Conservation (phyloP, 352 stramenopile genomes). For the Globisporangium carolinianum region DNA sequence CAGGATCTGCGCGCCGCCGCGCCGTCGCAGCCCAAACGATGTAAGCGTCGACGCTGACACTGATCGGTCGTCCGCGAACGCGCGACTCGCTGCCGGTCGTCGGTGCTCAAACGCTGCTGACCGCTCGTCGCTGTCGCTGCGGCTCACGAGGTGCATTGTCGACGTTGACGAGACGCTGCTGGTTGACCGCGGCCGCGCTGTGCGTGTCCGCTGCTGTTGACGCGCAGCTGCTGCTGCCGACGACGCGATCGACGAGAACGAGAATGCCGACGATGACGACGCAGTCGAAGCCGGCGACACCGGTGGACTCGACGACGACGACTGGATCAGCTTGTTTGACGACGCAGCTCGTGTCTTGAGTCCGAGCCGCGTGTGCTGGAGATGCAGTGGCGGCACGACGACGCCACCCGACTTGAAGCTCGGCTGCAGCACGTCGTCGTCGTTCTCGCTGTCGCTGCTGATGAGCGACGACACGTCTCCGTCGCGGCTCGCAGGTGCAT, state of each 20-base stretch:
- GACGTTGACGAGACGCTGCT: conserved; percentile 25
- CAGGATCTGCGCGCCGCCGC: conserved; percentile 8
- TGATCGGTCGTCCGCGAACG: not conserved
- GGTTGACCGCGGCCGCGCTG: conserved; percentile 7
- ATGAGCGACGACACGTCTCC: conserved; percentile 71
- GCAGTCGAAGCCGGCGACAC: conserved; percentile 39
- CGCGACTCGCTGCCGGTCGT: not conserved
- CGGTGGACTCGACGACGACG: conserved; percentile 28
- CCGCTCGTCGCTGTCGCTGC: conserved; percentile 19
- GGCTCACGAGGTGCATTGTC: conserved; percentile 19
- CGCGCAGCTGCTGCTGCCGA: not conserved
- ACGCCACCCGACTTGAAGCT: conserved; percentile 36
- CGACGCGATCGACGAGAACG: conserved; percentile 13
- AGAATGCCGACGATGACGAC: conserved; percentile 29
- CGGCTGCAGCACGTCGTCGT: conserved; percentile 56
- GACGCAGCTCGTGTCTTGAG: not conserved
- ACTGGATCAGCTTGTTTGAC: not conserved
- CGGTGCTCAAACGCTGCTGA: conserved; percentile 3
- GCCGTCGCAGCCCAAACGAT: conserved; percentile 19
- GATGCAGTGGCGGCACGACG: conserved; percentile 5
- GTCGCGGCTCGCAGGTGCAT: conserved; percentile 19
- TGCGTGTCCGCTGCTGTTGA: not conserved
- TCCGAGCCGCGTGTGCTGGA: not conserved
- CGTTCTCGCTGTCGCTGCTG: conserved; percentile 70
- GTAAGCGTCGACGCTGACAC: conserved; percentile 10